phyloP scores from a whole-genome alignment of 2,329 filamentous ascomycete genomes.

The Ceratocystis harringtonii region DNA sequence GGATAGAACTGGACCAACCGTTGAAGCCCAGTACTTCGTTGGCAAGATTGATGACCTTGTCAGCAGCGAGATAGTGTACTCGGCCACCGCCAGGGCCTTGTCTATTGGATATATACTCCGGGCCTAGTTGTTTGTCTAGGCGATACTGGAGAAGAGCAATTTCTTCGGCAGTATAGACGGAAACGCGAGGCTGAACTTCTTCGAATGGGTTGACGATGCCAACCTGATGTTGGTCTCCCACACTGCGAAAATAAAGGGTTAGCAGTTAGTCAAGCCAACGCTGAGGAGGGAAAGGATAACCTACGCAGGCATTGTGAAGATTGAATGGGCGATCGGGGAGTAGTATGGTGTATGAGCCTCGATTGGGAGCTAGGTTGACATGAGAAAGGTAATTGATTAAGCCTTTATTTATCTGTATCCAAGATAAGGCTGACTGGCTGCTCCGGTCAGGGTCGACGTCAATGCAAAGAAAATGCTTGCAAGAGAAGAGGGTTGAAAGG shows the following conservation, averaged over 20 bases:
- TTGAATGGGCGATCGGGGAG: not conserved
- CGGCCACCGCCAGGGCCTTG: constrained; percentile 69
- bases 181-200: constrained; percentile 51
- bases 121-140: constrained; percentile 84
- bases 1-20: constrained; percentile 92
- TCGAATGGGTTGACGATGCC: constrained; percentile 64
- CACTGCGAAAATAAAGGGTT: constrained; percentile 29
- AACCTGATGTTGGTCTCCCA: constrained; percentile 52
- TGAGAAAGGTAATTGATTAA: not conserved
- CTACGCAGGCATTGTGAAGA: constrained; percentile 32
- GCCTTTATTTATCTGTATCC: not conserved
- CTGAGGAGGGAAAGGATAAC: constrained; percentile 19
- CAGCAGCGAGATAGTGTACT: constrained; percentile 87
- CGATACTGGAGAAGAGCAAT: constrained; percentile 76
- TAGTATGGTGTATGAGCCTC: not conserved
- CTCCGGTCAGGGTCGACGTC: not conserved
- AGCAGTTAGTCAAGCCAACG: constrained; percentile 9
- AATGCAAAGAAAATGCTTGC: constrained; percentile 1
- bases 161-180: constrained; percentile 74
- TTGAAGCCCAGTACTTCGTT: constrained; percentile 97
- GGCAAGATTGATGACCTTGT: constrained; percentile 89
- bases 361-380: not conserved
- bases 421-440: not conserved
- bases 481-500: not conserved
- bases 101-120: constrained; percentile 85